These are phyloP conservation scores for Zygotorulaspora danielsina DNA, from an alignment of 805 yeast genomes.

Conservation along the genomic window DNA sequence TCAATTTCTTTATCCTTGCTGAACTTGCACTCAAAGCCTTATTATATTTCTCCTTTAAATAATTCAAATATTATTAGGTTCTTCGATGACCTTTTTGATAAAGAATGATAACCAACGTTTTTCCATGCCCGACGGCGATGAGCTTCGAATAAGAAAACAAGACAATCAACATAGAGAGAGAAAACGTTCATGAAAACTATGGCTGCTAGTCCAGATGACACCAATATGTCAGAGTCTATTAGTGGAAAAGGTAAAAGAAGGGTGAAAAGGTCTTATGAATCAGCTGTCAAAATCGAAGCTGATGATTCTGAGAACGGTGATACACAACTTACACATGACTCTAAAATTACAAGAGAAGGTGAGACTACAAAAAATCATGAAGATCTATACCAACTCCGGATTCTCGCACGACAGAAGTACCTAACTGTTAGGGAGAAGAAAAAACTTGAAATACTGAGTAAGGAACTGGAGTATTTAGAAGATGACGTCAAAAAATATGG, in stretches of 20 bases:
- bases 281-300: conserved; percentile 4
- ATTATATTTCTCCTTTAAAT: not conserved
- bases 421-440: conserved; percentile 47
- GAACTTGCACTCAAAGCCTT: not conserved
- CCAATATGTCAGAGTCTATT: too few species aligned
- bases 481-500: conserved; percentile 48
- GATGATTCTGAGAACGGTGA: conserved; percentile 16
- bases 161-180: too few species aligned
- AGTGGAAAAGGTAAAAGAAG: conserved; percentile 26
- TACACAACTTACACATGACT: not conserved
- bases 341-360: conserved; percentile 1
- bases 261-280: conserved; percentile 19
- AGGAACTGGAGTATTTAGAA: conserved; percentile 48
- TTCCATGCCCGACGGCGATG: too few species aligned
- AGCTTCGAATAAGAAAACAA: too few species aligned
- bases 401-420: conserved; percentile 47
- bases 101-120: not conserved
- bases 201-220: too few species aligned
- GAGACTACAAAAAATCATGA: conserved; percentile 8
- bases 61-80: too few species aligned
- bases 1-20: not conserved
- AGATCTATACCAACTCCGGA: conserved; percentile 38
- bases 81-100: conserved; percentile 1
- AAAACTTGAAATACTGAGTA: conserved; percentile 40
- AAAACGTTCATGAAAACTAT: too few species aligned